Base-by-base conservation (phyloP, 805 yeast species). In the Candida nonsorbophila region DNA sequence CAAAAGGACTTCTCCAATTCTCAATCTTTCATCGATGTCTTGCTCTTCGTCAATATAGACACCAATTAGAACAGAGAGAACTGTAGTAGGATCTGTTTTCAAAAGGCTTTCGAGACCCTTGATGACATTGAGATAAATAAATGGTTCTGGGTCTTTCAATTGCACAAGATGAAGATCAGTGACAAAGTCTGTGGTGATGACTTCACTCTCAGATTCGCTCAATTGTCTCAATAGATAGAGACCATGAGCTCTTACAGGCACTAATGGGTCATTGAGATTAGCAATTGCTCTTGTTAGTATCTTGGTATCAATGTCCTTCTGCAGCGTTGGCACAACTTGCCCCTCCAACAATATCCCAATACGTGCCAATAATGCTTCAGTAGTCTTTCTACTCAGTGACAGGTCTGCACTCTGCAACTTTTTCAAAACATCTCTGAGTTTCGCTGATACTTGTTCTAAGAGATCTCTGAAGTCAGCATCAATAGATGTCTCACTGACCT, bases 231-330 rank as follows among this genome's bases (percentile, higher is more conserved):
- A 52, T 14, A 78, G 53, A 38, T 72, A 73, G 6, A 92, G 56
- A 0, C 97, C 97, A 52, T 84, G 87, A 0, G 94, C 97, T 30
- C 87, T 65, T 2, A 90, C 73, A 0, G 97, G 95, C 3, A 84
- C 79, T 24, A 82, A 56, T 0, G 88, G 83, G 53, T 88, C 95
- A 32, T 76, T 77, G 24, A 92, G 53, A 35, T 78, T 74, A 1
- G 70, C 60, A 20, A 84, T 56, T 0, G 95, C 95, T 18, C 73
- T 62, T 10, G 71, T 67, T 26, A 82, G 55, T 0, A 53, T 37
- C 14, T 55, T 57, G 16, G 51, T 51, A 26, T 78, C 72, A 6
- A 47, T 32, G 7, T 59, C 63, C 23, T 36, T 34, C n/a, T n/a
- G n/a, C n/a, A n/a, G n/a, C n/a, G n/a, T n/a, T n/a, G n/a, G n/a